Percentiles rank a stretch among this genome's conserved stretches.
phyloP scores from a whole-genome alignment of 2,329 filamentous ascomycete genomes.

The Aureobasidium mangrovei region DNA sequence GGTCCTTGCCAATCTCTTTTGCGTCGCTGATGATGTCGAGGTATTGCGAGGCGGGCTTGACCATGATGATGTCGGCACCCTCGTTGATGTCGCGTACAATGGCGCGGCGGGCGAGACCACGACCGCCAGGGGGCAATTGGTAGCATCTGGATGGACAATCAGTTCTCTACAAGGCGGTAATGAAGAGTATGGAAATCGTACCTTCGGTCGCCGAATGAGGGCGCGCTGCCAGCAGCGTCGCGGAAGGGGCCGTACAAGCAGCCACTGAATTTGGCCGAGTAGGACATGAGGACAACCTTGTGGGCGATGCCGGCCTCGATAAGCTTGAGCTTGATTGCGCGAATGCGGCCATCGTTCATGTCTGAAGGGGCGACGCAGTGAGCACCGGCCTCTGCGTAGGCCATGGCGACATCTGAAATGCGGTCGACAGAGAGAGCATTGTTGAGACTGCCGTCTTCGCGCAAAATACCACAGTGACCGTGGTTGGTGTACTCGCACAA shows the following conservation, averaged over 20 bases:
- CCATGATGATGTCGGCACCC: slow-evolving; percentile 97
- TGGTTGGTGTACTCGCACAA: slow-evolving; percentile 98
- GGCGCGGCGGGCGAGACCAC: slow-evolving; percentile 82
- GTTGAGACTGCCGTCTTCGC: slow-evolving; percentile 87
- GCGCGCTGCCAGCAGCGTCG: slow-evolving; percentile 83
- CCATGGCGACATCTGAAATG: slow-evolving; percentile 93
- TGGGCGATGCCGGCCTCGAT: slow-evolving; percentile 93
- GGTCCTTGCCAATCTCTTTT: slow-evolving; percentile 83
- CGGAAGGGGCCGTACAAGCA: slow-evolving; percentile 96
- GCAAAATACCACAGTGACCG: slow-evolving; percentile 91
- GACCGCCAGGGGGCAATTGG: slow-evolving; percentile 85
- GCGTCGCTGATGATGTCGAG: slow-evolving; percentile 97
- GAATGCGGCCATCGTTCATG: slow-evolving; percentile 97
- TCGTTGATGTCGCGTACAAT: slow-evolving; percentile 85
- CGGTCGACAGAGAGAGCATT: slow-evolving; percentile 89
- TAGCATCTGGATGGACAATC: slow-evolving; percentile 58
- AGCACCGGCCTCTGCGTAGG: slow-evolving; percentile 89
- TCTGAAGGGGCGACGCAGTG: slow-evolving; percentile 96
- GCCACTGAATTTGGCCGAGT: slow-evolving; percentile 94
- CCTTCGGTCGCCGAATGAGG: slow-evolving; percentile 81
- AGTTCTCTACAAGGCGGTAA: not conserved
- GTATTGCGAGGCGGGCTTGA: slow-evolving; percentile 93
- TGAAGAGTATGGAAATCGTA: not conserved
- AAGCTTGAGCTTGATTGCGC: slow-evolving; percentile 94
- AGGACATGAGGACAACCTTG: slow-evolving; percentile 89